Conservation (phyloP, 495 filamentous ascomycete genomes). For the Terfezia claveryi region DNA sequence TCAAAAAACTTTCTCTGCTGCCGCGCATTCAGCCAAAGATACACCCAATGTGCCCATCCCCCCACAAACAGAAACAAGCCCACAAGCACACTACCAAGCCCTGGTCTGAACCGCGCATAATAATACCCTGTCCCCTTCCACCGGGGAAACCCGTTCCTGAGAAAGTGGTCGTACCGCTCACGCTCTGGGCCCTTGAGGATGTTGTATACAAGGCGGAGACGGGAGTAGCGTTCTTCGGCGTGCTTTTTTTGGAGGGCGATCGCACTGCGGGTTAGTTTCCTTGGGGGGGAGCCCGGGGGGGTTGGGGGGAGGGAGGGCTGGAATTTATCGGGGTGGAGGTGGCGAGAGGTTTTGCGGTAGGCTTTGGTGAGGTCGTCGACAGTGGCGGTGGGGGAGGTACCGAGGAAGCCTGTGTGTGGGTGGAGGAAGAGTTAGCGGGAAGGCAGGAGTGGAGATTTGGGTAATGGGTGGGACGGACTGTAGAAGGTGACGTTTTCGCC, state of each 20-base stretch:
- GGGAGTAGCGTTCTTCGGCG: conserved; percentile 57
- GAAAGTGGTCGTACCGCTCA: conserved; percentile 87
- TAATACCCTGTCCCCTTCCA: conserved; percentile 98
- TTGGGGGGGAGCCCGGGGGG: conserved; percentile 42
- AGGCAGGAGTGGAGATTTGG: neutral
- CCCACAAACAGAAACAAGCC: conserved; percentile 72
- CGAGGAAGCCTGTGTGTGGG: conserved; percentile 45
- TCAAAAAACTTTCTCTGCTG: conserved; percentile 77
- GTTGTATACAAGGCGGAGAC: conserved; percentile 59
- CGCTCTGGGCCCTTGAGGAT: conserved; percentile 60
- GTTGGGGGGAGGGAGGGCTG: conserved; percentile 22
- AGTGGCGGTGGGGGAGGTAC: conserved; percentile 42
- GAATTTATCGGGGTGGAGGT: conserved; percentile 87
- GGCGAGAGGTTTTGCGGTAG: conserved; percentile 64
- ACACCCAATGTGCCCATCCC: conserved; percentile 65
- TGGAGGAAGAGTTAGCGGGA: neutral
- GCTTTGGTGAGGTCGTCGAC: conserved; percentile 85
- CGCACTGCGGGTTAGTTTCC: conserved; percentile 35
- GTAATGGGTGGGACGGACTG: conserved; percentile 22
- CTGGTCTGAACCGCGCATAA: conserved; percentile 79
- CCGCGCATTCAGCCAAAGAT: conserved; percentile 63
- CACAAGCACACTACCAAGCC: conserved; percentile 57
- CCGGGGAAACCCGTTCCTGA: conserved; percentile 77
- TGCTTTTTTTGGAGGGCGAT: conserved; percentile 31
- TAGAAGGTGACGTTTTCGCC: conserved; percentile 79